phyloP scores from a whole-genome alignment of 176 grass and related monocot genomes.

The Poa annua region DNA sequence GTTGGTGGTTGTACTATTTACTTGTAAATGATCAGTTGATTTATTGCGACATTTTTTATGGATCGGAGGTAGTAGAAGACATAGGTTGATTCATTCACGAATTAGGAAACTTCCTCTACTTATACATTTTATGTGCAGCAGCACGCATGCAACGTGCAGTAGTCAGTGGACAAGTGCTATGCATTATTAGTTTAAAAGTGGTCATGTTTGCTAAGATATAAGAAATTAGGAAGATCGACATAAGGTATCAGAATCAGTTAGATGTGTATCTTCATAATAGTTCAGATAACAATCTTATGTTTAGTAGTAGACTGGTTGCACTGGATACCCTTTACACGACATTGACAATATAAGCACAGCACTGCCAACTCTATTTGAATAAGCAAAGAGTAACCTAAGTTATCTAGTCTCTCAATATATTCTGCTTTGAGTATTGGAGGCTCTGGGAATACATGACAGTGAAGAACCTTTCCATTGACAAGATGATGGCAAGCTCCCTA shows the following conservation, averaged over 20 bases:
- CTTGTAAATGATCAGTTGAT: too few species aligned
- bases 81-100: slow-evolving; percentile 18
- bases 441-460: not conserved
- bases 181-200: not conserved
- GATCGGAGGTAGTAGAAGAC: not conserved
- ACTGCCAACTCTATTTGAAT: not conserved
- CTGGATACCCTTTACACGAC: not conserved
- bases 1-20: too few species aligned
- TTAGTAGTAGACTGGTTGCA: not conserved
- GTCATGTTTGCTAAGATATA: not conserved
- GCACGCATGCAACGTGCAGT: not conserved
- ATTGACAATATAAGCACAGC: not conserved
- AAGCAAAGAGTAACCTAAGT: not conserved
- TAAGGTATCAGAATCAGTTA: not conserved
- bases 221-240: not conserved
- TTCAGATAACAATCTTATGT: not conserved
- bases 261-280: slow-evolving; percentile 14
- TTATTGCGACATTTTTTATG: too few species aligned
- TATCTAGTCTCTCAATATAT: not conserved
- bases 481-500: not conserved
- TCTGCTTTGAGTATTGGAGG: slow-evolving; percentile 13
- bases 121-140: slow-evolving; percentile 17
- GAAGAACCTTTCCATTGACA: slow-evolving; percentile 4
- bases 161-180: not conserved
- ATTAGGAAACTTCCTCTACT: slow-evolving; percentile 15